Evolutionary conservation across 1,284 basidiomycete genomes (phyloP).

Genomic region (Peniophora sp.): DNA sequence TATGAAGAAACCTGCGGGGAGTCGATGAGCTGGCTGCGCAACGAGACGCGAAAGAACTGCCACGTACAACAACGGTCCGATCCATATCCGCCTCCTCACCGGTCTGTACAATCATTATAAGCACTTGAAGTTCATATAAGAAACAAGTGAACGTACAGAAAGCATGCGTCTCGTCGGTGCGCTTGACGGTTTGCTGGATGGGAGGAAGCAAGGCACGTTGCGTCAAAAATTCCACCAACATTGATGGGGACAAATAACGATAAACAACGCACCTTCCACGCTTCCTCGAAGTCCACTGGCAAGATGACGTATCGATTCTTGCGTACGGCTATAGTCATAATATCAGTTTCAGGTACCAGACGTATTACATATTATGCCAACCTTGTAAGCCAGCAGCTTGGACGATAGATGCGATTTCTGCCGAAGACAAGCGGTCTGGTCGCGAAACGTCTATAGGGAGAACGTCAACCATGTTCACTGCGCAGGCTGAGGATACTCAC

Average conservation of each 20-base stretch:
- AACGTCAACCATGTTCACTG: neutral
- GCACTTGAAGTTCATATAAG: constrained; percentile 1
- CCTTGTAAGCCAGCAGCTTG: constrained; percentile 98
- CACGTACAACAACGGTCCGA: constrained; percentile 18
- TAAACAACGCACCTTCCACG: constrained; percentile 86
- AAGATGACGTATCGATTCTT: constrained; percentile 98
- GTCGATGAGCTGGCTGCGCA: neutral
- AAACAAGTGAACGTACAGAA: constrained; percentile 65
- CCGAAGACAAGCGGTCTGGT: constrained; percentile 92
- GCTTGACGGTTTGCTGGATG: constrained; percentile 87
- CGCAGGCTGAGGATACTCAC: constrained; percentile 38
- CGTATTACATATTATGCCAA: constrained; percentile 20
- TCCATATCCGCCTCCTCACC: constrained; percentile 27
- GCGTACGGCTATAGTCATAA: constrained; percentile 65
- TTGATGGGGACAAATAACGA: constrained; percentile 31
- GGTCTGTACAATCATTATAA: constrained; percentile 29
- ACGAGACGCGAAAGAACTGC: neutral
- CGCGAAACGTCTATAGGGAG: constrained; percentile 77
- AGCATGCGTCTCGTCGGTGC: constrained; percentile 88
- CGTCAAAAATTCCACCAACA: constrained; percentile 17
- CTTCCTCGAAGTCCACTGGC: constrained; percentile 96
- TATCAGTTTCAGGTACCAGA: neutral
- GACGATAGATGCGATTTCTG: constrained; percentile 93
- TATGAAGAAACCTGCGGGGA: constrained; percentile 9
- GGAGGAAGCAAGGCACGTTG: constrained; percentile 19